Conservation (phyloP, 2,329 filamentous ascomycete species). For the Colletotrichum echinochloae region DNA sequence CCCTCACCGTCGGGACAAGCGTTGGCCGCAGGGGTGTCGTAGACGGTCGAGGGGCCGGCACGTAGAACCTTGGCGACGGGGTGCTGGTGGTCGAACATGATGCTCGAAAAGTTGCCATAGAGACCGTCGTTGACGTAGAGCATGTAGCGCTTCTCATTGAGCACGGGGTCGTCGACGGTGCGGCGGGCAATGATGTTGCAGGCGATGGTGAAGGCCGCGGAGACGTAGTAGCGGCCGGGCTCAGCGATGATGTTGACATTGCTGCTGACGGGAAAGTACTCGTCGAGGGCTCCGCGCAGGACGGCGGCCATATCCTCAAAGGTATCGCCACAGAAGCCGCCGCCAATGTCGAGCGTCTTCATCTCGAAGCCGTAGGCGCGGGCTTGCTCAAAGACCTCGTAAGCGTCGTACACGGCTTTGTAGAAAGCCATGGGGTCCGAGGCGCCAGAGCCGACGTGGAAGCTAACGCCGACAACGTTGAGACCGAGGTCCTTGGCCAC, state of each 20-base stretch:
- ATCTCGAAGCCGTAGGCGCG: constrained; percentile 80
- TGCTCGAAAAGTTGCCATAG: constrained; percentile 98
- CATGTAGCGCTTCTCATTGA: constrained; percentile 86
- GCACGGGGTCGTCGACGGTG: constrained; percentile 79
- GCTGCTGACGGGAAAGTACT: constrained; percentile 81
- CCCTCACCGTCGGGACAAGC: constrained; percentile 60
- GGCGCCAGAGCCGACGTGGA: constrained; percentile 96
- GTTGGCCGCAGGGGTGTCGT: constrained; percentile 65
- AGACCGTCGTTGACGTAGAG: constrained; percentile 97
- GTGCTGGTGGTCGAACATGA: constrained; percentile 98
- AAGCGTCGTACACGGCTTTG: constrained; percentile 91
- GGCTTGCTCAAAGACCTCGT: constrained; percentile 89
- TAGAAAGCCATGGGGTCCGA: constrained; percentile 92
- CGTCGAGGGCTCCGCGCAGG: constrained; percentile 82
- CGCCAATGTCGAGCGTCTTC: constrained; percentile 92
- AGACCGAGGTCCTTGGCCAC: constrained; percentile 85
- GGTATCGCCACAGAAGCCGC: constrained; percentile 89
- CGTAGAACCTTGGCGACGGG: constrained; percentile 86
- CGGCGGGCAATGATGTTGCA: constrained; percentile 97
- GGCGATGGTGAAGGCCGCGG: constrained; percentile 91
- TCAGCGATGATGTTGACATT: constrained; percentile 91
- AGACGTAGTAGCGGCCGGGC: constrained; percentile 96
- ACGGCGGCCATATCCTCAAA: constrained; percentile 92
- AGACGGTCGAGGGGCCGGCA: constrained; percentile 67
- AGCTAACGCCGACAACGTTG: constrained; percentile 95